Evolutionary conservation across 2,329 filamentous ascomycete species (phyloP).

Genomic region (Acrodontium crateriforme): DNA sequence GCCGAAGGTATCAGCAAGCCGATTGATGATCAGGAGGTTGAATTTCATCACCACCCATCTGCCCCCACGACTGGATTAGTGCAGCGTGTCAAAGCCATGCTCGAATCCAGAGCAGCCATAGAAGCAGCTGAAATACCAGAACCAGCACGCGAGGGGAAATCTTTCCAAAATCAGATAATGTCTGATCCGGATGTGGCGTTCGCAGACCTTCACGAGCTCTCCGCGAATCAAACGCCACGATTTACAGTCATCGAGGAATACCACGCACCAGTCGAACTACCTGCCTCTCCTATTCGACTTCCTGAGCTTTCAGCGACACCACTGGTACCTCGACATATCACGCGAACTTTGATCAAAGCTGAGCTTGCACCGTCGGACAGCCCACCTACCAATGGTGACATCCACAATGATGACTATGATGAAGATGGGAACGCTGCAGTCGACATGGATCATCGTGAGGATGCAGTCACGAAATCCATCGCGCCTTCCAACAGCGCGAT

Average conservation of each 20-base stretch:
- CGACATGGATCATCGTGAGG: neutral
- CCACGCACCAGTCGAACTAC: constrained; percentile 21
- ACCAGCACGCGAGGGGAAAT: constrained; percentile 9
- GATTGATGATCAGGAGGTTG: constrained; percentile 21
- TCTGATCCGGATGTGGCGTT: constrained; percentile 6
- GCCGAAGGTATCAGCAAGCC: constrained; percentile 19
- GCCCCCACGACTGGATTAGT: constrained; percentile 26
- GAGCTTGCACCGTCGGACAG: constrained; percentile 17
- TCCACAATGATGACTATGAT: no score
- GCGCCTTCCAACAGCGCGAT: no score
- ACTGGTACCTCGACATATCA: constrained; percentile 16
- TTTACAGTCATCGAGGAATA: constrained; percentile 21
- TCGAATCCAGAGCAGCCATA: constrained; percentile 25
- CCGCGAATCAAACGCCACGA: constrained; percentile 18
- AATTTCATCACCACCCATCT: constrained; percentile 17
- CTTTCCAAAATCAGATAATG: neutral
- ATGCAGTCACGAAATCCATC: neutral
- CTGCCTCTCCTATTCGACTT: constrained; percentile 20
- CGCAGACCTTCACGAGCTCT: constrained; percentile 18
- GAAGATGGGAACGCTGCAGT: neutral
- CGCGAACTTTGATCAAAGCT: constrained; percentile 22
- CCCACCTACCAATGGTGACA: constrained; percentile 1
- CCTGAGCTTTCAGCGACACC: constrained; percentile 12
- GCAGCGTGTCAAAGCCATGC: constrained; percentile 28
- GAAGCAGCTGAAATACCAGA: constrained; percentile 13